A percentile compares a stretch with the other conserved stretches of the same genome.
These are phyloP conservation scores for Allium fistulosum DNA, from an alignment of 106 monocot genomes.

Conservation along the genomic window DNA sequence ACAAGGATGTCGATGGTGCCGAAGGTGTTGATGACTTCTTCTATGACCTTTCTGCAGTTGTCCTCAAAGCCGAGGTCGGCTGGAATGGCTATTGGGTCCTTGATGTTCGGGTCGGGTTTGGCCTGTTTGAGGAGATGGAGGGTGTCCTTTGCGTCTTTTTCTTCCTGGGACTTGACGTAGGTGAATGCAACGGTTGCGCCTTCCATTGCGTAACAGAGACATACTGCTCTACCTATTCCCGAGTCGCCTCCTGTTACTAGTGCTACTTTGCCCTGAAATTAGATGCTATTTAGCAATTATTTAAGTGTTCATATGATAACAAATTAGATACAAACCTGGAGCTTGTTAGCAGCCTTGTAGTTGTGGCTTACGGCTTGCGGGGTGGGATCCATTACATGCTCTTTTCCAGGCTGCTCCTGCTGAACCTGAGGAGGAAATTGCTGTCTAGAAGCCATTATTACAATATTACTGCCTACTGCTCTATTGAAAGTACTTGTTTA, in stretches of 20 bases:
- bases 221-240: constrained; percentile 65
- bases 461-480: no score
- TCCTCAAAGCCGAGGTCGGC: constrained; percentile 60
- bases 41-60: constrained; percentile 25
- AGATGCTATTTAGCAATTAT: background rate
- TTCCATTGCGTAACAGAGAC: constrained; percentile 47
- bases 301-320: background rate
- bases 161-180: constrained; percentile 4
- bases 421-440: constrained; percentile 57
- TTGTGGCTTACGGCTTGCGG: constrained; percentile 28
- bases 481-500: no score
- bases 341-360: constrained; percentile 67
- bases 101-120: constrained; percentile 12
- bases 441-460: background rate
- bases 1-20: constrained; percentile 64
- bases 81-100: constrained; percentile 48
- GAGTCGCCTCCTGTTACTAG: constrained; percentile 82
- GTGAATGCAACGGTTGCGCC: constrained; percentile 20
- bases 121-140: background rate
- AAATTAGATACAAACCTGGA: constrained; percentile 2
- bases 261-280: constrained; percentile 50
- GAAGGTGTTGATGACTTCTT: constrained; percentile 14
- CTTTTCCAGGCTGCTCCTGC: constrained; percentile 53
- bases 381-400: constrained; percentile 56
- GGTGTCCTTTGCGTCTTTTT: constrained; percentile 7